Conservation (phyloP, 148 eudicot species). For the Amaranthus cruentus region DNA sequence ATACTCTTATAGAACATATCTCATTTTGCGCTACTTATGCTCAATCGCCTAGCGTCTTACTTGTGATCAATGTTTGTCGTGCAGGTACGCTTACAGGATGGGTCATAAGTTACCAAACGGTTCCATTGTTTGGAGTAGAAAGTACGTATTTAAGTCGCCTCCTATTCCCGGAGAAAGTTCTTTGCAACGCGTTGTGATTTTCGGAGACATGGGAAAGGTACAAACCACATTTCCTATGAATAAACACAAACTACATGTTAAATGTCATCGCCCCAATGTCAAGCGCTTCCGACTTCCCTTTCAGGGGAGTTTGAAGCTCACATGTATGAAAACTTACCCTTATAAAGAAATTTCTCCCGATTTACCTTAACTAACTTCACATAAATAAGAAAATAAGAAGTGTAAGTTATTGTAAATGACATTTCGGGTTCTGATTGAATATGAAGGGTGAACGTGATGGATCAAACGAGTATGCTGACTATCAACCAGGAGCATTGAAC, state of each 20-base stretch:
- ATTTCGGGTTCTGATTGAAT: background rate
- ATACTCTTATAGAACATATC: background rate
- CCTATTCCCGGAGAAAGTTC: conserved; percentile 79
- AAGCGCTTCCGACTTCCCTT: too few species aligned
- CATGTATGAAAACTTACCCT: background rate
- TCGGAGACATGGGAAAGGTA: conserved; percentile 89
- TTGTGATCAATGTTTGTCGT: background rate
- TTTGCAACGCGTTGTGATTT: conserved; percentile 53
- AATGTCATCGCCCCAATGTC: too few species aligned
- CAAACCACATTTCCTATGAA: background rate
- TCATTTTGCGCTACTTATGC: background rate
- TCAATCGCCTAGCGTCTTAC: background rate
- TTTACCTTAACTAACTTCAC: background rate
- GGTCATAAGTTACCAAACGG: conserved; percentile 55
- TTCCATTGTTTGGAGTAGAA: conserved; percentile 50
- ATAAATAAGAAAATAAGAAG: background rate
- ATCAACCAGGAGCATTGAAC: conserved; percentile 82
- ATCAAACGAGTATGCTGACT: conserved; percentile 79
- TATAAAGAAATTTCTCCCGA: background rate
- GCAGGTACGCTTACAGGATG: conserved; percentile 68
- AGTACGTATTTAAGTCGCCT: conserved; percentile 48
- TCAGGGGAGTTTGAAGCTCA: too few species aligned
- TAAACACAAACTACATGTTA: too few species aligned
- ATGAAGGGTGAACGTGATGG: conserved; percentile 60
- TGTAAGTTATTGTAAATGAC: background rate